A percentile compares a stretch with the other conserved stretches of the same genome.
These are phyloP conservation scores for Paecilomyces formosus DNA, from an alignment of 2,329 filamentous ascomycete genomes.

Conservation along the genomic window DNA sequence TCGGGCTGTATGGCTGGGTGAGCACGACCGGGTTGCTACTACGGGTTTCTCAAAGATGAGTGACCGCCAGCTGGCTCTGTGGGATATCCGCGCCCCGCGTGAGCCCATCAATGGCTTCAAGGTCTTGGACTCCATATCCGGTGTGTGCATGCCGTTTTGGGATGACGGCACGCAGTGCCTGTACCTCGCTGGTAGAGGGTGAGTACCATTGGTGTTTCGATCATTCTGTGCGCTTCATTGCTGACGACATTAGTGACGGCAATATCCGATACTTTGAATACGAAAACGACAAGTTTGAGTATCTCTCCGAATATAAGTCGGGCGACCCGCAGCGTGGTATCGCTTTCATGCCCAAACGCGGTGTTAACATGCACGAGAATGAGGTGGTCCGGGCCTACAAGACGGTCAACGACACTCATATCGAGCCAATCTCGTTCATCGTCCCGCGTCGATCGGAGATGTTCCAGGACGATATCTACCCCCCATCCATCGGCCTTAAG, in stretches of 20 bases:
- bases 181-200: slow-evolving; percentile 96
- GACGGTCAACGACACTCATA: slow-evolving; percentile 88
- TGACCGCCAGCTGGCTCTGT: slow-evolving; percentile 88
- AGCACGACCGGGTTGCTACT: slow-evolving; percentile 90
- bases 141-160: slow-evolving; percentile 99
- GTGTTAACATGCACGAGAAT: slow-evolving; percentile 94
- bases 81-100: slow-evolving; percentile 74
- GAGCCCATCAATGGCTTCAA: slow-evolving; percentile 87
- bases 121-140: slow-evolving; percentile 88
- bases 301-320: slow-evolving; percentile 96
- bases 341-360: slow-evolving; percentile 89
- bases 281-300: slow-evolving; percentile 98
- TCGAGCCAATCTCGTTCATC: slow-evolving; percentile 96
- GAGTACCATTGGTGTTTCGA: slow-evolving; percentile 29
- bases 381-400: slow-evolving; percentile 95
- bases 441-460: slow-evolving; percentile 88
- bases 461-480: slow-evolving; percentile 96
- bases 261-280: slow-evolving; percentile 99
- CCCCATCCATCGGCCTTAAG: slow-evolving; percentile 72
- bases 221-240: not conserved
- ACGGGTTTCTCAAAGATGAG: slow-evolving; percentile 99
- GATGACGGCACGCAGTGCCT: slow-evolving; percentile 93
- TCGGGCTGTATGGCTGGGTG: slow-evolving; percentile 92
- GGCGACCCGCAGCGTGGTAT: slow-evolving; percentile 87
- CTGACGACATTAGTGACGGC: slow-evolving; percentile 60